A percentile compares a stretch with the other conserved stretches of the same genome.
phyloP scores from a whole-genome alignment of 1,284 basidiomycete species.

The Cystobasidiaceae sp. region DNA sequence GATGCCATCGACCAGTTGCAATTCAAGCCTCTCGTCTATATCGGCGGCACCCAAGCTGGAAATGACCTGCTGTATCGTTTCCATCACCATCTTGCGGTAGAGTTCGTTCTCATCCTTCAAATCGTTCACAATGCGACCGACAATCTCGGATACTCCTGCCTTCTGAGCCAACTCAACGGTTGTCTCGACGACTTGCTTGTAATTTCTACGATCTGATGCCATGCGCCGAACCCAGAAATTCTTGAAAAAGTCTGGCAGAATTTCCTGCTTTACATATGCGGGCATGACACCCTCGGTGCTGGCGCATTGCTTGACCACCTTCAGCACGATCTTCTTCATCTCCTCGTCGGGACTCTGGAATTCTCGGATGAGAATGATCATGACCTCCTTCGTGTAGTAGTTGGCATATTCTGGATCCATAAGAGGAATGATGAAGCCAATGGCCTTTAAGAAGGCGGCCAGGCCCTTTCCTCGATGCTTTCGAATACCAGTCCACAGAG shows the following conservation, averaged over 20 bases:
- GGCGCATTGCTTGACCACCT: slow-evolving; percentile 98
- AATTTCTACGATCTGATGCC: slow-evolving; percentile 94
- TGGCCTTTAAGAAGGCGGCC: slow-evolving; percentile 96
- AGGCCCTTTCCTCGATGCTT: slow-evolving; percentile 96
- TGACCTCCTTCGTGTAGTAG: slow-evolving; percentile 96
- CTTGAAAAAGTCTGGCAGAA: slow-evolving; percentile 99
- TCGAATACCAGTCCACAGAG: slow-evolving; percentile 95
- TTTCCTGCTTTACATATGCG: slow-evolving; percentile 90
- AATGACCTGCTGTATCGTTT: slow-evolving; percentile 96
- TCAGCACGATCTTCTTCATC: slow-evolving; percentile 99
- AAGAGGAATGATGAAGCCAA: slow-evolving; percentile 98
- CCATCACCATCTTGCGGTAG: slow-evolving; percentile 99
- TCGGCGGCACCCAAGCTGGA: slow-evolving; percentile 88
- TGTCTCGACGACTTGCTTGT: slow-evolving; percentile 95
- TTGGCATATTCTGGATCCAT: slow-evolving; percentile 99
- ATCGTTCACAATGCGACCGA: slow-evolving; percentile 90
- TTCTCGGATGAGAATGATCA: slow-evolving; percentile 95
- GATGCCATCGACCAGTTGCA: slow-evolving; percentile 92
- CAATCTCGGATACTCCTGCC: slow-evolving; percentile 90
- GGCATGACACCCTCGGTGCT: slow-evolving; percentile 94
- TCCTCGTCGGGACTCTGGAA: slow-evolving; percentile 99
- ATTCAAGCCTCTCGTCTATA: slow-evolving; percentile 91
- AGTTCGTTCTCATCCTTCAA: slow-evolving; percentile 78
- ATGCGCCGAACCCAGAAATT: slow-evolving; percentile 75
- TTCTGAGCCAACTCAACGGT: slow-evolving; percentile 97